Percentiles rank a stretch among this genome's conserved stretches.
These are phyloP conservation scores for Posidonia oceanica DNA, from an alignment of 116 monocot genomes.

Conservation along the genomic window DNA sequence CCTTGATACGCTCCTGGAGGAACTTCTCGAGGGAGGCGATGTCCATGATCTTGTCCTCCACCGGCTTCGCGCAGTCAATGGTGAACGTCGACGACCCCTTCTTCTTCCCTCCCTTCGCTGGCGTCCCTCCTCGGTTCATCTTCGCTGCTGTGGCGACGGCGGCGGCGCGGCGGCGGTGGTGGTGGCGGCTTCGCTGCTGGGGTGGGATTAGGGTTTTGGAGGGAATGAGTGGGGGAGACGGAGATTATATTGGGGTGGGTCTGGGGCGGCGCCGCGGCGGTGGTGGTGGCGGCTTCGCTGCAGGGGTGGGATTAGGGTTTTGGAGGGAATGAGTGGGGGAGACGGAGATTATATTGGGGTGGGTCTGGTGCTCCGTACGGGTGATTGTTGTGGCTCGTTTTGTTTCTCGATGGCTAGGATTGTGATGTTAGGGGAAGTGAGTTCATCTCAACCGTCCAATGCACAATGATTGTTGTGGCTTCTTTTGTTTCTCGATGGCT, in stretches of 20 bases:
- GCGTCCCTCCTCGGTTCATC: slow-evolving; percentile 2
- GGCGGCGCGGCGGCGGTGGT: not conserved
- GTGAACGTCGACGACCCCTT: slow-evolving; percentile 54
- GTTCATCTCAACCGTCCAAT: no score
- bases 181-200: not conserved
- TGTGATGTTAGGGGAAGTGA: not conserved
- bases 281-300: not conserved
- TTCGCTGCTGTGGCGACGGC: not conserved
- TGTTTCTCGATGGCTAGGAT: not conserved
- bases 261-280: not conserved
- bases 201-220: slow-evolving; percentile 3
- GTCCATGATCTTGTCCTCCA: slow-evolving; percentile 13
- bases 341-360: not conserved
- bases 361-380: no score
- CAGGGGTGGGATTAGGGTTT: not conserved
- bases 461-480: no score
- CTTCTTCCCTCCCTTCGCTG: slow-evolving; percentile 38
- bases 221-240: not conserved
- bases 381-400: not conserved
- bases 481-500: not conserved
- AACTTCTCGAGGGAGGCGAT: slow-evolving; percentile 85
- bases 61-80: slow-evolving; percentile 76
- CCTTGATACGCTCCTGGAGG: slow-evolving; percentile 86
- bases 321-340: not conserved
- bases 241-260: not conserved